Evolutionary conservation across 2,329 filamentous ascomycete genomes (phyloP).

Genomic region (Cladophialophora bantiana): DNA sequence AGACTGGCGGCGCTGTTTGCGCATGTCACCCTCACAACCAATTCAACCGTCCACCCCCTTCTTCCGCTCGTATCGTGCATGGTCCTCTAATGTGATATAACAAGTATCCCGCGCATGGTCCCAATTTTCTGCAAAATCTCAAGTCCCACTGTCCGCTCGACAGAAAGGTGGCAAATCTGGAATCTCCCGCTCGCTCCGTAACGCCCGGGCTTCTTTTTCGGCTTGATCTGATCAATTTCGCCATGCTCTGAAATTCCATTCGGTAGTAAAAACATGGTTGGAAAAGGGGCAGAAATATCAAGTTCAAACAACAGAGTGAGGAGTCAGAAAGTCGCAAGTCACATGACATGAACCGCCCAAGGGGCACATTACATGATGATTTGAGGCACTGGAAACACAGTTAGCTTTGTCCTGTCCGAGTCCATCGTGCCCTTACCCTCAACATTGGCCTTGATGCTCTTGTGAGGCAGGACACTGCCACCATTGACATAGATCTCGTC

Average conservation of each 20-base stretch:
- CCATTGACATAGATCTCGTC: conserved; percentile 99
- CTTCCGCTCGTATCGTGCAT: conserved; percentile 1
- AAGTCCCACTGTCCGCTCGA: neutral
- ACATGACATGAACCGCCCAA: conserved; percentile 2
- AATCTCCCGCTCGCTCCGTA: conserved; percentile 17
- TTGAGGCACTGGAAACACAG: conserved; percentile 49
- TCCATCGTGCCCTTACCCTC: conserved; percentile 66
- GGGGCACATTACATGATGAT: conserved; percentile 55
- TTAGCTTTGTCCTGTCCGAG: conserved; percentile 10
- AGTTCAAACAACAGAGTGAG: conserved; percentile 14
- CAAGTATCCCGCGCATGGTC: neutral
- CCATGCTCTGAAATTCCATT: conserved; percentile 11
- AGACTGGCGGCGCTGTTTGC: neutral
- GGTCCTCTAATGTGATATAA: conserved; percentile 7
- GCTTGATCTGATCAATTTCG: conserved; percentile 9
- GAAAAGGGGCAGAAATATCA: conserved; percentile 13
- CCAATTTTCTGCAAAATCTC: neutral
- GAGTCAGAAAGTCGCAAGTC: conserved; percentile 10
- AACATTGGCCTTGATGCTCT: conserved; percentile 98
- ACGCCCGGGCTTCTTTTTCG: conserved; percentile 13
- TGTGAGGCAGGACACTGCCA: conserved; percentile 92
- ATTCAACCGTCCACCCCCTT: neutral
- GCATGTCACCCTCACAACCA: neutral
- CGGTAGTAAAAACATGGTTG: conserved; percentile 12
- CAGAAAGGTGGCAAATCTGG: conserved; percentile 3